A percentile compares a stretch with the other conserved stretches of the same genome.
Conservation (phyloP, 1,284 basidiomycete genomes). For the Golubevia sp. region DNA sequence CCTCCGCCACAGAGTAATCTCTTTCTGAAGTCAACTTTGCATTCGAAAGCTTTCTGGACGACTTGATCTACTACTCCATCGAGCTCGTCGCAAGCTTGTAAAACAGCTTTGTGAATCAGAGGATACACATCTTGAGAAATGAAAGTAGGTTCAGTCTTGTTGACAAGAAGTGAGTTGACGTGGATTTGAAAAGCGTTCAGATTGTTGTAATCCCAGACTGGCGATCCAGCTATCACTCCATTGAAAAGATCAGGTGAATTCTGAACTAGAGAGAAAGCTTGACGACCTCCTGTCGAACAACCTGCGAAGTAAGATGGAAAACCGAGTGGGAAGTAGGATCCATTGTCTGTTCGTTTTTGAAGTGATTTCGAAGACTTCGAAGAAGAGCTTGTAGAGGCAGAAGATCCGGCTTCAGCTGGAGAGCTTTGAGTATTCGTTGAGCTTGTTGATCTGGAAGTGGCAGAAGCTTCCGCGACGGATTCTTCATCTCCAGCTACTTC, state of each 20-base stretch:
- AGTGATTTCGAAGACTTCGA: no score
- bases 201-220: constrained; percentile 25
- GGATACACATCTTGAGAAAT: constrained; percentile 16
- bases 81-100: constrained; percentile 19
- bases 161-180: constrained; percentile 19
- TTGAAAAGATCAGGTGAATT: constrained; percentile 28
- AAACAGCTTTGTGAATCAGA: constrained; percentile 19
- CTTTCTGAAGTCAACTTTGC: constrained; percentile 12
- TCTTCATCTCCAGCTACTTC: not conserved
- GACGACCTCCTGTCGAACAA: constrained; percentile 32
- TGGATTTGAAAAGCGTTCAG: constrained; percentile 32
- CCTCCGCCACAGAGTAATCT: not conserved
- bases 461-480: not conserved
- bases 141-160: constrained; percentile 13
- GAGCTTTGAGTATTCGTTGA: not conserved
- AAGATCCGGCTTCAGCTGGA: not conserved
- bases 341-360: not conserved
- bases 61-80: constrained; percentile 32
- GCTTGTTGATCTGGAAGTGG: not conserved
- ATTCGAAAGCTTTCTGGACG: constrained; percentile 17
- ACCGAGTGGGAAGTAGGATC: not conserved
- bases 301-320: constrained; percentile 33
- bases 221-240: constrained; percentile 29
- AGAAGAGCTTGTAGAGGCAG: constrained; percentile 1
- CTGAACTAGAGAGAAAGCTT: constrained; percentile 24